These are phyloP conservation scores for Jaltomata sinuosa DNA, from an alignment of 257 asterid genomes.

Conservation along the genomic window DNA sequence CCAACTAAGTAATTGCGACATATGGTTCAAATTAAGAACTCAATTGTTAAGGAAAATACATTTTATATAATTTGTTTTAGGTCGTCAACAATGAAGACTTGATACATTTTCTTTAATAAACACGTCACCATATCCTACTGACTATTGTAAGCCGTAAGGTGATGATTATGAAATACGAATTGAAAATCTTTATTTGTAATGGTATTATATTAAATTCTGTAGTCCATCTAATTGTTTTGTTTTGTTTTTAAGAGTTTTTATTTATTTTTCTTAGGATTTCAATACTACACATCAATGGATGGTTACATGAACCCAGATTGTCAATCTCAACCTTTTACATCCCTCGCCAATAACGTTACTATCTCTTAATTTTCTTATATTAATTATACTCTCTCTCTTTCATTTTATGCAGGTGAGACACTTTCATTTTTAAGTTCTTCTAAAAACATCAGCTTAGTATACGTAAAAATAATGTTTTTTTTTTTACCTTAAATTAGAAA, in stretches of 20 bases:
- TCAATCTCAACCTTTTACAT: neutral
- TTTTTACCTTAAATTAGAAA: neutral
- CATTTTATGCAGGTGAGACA: neutral
- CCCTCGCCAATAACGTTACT: neutral
- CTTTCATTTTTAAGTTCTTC: no score
- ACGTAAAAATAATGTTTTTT: neutral
- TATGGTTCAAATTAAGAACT: no score
- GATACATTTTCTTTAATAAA: neutral
- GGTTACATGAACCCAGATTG: neutral
- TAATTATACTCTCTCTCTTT: neutral
- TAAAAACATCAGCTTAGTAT: no score
- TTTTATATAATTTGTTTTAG: neutral
- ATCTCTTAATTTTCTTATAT: neutral
- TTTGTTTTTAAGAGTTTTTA: neutral
- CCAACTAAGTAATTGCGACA: no score
- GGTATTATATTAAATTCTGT: neutral
- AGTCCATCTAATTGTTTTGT: neutral
- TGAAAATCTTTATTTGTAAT: neutral
- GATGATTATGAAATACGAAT: neutral
- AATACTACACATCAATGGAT: neutral
- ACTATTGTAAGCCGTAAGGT: no score
- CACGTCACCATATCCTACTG: neutral
- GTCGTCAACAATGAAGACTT: neutral
- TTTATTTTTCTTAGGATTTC: neutral
- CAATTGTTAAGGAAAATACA: no score